phyloP scores from a whole-genome alignment of 208 protist genomes.

The Crithidia fasciculata region DNA sequence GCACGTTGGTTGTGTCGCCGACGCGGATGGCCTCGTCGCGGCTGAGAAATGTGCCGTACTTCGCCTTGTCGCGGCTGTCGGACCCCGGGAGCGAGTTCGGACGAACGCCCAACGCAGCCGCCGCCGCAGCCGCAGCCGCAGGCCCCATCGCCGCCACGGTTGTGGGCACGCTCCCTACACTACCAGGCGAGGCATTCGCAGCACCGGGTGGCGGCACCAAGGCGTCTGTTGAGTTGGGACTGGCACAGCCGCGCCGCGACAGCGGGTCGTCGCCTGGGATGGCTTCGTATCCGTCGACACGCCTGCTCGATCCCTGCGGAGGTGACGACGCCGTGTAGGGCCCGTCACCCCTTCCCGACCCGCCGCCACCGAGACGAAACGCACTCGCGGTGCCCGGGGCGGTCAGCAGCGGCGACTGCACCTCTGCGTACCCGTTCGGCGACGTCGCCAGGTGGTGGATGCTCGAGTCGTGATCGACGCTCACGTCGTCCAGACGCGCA shows the following conservation, averaged over 20 bases:
- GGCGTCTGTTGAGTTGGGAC: background rate
- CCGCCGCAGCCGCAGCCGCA: background rate
- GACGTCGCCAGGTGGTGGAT: conserved; percentile 3
- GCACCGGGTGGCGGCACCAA: background rate
- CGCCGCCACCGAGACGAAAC: background rate
- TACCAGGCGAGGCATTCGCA: too few relatives aligned
- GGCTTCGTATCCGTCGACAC: conserved; percentile 8
- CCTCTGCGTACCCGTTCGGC: conserved; percentile 5
- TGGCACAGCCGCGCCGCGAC: background rate
- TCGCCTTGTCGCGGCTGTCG: conserved; percentile 28
- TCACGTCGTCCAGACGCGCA: conserved; percentile 26
- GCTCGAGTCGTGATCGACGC: conserved; percentile 15
- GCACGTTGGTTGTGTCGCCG: conserved; percentile 7
- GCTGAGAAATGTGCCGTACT: conserved; percentile 57
- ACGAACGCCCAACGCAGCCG: background rate
- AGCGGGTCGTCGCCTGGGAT: conserved; percentile 15
- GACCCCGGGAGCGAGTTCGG: conserved; percentile 3
- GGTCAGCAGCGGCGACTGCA: conserved; percentile 25
- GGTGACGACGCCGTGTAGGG: background rate
- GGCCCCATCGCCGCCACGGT: too few relatives aligned
- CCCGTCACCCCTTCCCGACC: background rate
- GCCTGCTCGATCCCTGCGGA: background rate
- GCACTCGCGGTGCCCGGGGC: background rate
- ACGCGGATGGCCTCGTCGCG: conserved; percentile 18
- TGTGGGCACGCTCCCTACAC: too few relatives aligned